phyloP scores from a whole-genome alignment of 2,329 filamentous ascomycete species.

The Colletotrichum chlorophyti region DNA sequence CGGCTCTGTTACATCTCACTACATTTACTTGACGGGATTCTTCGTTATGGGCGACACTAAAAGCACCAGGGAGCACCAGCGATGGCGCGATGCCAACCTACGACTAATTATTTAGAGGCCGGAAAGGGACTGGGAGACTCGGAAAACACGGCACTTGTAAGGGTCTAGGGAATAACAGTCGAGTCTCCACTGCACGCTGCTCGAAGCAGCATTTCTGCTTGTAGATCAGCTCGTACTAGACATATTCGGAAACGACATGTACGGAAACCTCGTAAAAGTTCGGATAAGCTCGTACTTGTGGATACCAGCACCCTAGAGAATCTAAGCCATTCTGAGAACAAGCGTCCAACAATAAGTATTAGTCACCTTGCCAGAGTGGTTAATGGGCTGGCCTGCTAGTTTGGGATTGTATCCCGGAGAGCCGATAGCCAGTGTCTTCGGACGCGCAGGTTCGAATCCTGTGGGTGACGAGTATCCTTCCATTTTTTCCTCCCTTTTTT shows the following conservation, averaged over 20 bases:
- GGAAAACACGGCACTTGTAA: not conserved
- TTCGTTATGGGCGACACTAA: too few species aligned
- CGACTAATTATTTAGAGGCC: too few species aligned
- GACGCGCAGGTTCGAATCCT: constrained; percentile 30
- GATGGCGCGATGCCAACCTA: too few species aligned
- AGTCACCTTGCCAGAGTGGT: constrained; percentile 29
- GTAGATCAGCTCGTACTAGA: not conserved
- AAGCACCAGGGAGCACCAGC: too few species aligned
- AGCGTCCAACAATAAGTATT: rapidly evolving
- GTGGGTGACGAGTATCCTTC: constrained; percentile 12
- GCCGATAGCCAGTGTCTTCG: constrained; percentile 26
- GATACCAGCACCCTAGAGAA: too few species aligned
- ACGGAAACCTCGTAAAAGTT: too few species aligned
- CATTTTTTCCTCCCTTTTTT: not conserved
- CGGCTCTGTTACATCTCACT: too few species aligned
- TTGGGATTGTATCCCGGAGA: not conserved
- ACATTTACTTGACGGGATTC: too few species aligned
- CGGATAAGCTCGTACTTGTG: too few species aligned
- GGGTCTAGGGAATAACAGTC: too few species aligned
- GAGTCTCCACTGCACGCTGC: not conserved
- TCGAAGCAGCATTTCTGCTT: not conserved
- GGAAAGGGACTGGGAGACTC: not conserved
- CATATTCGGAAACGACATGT: too few species aligned
- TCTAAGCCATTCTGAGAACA: too few species aligned
- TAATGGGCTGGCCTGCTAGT: constrained; percentile 29